Evolutionary conservation across 1,284 basidiomycete genomes (phyloP).

Genomic region (Sporisorium exsertum): DNA sequence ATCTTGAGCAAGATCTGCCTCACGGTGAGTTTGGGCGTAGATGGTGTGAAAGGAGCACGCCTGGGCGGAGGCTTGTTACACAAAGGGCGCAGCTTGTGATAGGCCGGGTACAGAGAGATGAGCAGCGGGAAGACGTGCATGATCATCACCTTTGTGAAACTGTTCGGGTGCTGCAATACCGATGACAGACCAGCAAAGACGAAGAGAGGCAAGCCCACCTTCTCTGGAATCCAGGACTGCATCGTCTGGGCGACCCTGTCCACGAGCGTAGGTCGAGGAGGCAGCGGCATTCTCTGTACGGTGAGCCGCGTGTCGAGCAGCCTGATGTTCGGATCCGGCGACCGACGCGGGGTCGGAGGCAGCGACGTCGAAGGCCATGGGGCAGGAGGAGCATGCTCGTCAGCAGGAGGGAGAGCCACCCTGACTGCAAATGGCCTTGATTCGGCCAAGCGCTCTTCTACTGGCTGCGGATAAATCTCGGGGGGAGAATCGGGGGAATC

Average conservation of each 20-base stretch:
- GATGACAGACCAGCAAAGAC: conserved; percentile 73
- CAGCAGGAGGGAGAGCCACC: not conserved
- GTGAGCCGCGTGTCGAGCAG: conserved; percentile 15
- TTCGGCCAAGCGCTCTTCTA: not conserved
- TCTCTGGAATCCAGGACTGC: conserved; percentile 26
- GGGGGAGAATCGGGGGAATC: not conserved
- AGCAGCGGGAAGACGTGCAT: conserved; percentile 77
- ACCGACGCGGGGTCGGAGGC: conserved; percentile 14
- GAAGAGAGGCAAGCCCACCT: conserved; percentile 59
- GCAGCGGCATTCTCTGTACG: conserved; percentile 22
- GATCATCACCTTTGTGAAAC: conserved; percentile 74
- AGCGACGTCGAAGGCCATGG: not conserved
- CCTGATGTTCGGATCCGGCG: conserved; percentile 17
- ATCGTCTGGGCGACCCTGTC: conserved; percentile 19
- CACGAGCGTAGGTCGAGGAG: conserved; percentile 24
- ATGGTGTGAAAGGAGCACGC: not conserved
- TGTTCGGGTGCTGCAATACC: conserved; percentile 73
- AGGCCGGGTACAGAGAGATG: conserved; percentile 71
- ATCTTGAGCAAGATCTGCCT: conserved; percentile 13
- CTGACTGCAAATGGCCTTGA: not conserved
- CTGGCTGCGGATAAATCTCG: not conserved
- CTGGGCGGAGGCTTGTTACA: not conserved
- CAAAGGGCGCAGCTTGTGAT: conserved; percentile 8
- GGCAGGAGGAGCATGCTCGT: not conserved
- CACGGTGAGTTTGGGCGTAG: conserved; percentile 1